A percentile compares a stretch with the other conserved stretches of the same genome.
phyloP scores from a whole-genome alignment of 331 rosid genomes.

The Quercus tomentella region DNA sequence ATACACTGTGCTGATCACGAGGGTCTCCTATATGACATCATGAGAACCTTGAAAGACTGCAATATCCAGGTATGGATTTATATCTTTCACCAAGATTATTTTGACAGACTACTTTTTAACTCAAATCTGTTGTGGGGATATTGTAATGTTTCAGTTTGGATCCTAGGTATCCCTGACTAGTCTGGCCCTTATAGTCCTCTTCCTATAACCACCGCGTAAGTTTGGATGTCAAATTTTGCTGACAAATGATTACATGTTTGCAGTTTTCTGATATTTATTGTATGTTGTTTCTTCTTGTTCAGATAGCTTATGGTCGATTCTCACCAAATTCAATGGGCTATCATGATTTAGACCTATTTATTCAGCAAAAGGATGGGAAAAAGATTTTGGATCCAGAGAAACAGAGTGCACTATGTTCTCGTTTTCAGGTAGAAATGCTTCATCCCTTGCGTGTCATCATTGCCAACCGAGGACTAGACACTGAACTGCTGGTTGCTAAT shows the following conservation, averaged over 20 bases:
- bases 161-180: not conserved
- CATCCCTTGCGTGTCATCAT: conserved; percentile 70
- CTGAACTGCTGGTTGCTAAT: conserved; percentile 67
- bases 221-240: not conserved
- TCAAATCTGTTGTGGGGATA: not conserved
- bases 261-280: conserved; percentile 9
- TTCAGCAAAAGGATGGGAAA: conserved; percentile 64
- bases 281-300: conserved; percentile 13
- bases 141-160: too few relatives aligned
- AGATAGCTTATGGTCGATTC: conserved; percentile 67
- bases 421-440: conserved; percentile 71
- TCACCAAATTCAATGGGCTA: conserved; percentile 40
- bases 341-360: conserved; percentile 68
- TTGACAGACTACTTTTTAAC: not conserved
- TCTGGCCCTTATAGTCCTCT: not conserved
- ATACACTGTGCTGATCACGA: conserved; percentile 67
- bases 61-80: conserved; percentile 50
- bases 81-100: conserved; percentile 3
- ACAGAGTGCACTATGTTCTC: conserved; percentile 45
- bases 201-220: not conserved
- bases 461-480: conserved; percentile 72
- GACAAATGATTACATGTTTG: not conserved
- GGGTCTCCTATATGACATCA: conserved; percentile 65
- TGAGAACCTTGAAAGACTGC: conserved; percentile 77
- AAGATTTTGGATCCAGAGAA: conserved; percentile 58